phyloP scores from a whole-genome alignment of 352 stramenopile genomes.

The Pythium rhizo-oryzae region DNA sequence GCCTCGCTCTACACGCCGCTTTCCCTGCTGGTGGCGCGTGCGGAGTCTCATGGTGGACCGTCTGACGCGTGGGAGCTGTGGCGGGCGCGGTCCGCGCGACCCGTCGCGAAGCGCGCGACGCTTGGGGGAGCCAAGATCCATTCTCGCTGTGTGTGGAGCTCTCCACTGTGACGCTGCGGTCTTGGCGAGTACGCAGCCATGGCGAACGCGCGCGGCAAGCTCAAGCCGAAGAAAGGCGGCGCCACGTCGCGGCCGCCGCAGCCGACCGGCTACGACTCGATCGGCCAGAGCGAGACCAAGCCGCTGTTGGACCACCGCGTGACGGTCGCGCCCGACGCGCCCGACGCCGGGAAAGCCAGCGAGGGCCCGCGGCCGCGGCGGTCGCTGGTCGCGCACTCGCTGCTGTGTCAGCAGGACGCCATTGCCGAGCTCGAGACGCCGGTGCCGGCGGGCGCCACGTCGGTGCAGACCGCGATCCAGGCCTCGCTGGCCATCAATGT shows the following conservation, averaged over 20 bases:
- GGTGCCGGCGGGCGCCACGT: constrained; percentile 37
- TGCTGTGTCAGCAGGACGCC: constrained; percentile 64
- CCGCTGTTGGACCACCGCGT: not conserved
- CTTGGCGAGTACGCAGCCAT: too few relatives aligned
- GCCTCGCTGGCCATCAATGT: constrained; percentile 74
- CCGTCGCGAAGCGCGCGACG: too few relatives aligned
- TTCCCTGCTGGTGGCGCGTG: too few relatives aligned
- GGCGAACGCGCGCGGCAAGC: not conserved
- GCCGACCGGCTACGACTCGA: not conserved
- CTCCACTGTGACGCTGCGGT: too few relatives aligned
- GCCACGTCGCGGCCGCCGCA: not conserved
- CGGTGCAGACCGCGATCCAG: constrained; percentile 73
- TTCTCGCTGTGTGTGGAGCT: too few relatives aligned
- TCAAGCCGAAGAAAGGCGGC: not conserved
- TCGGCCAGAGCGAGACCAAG: not conserved
- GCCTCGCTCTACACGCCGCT: too few relatives aligned
- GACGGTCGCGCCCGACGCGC: too few relatives aligned
- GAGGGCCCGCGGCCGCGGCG: constrained; percentile 22
- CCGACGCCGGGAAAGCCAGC: not conserved
- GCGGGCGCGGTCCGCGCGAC: too few relatives aligned
- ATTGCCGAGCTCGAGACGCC: constrained; percentile 43
- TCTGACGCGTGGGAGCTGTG: too few relatives aligned
- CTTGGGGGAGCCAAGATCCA: too few relatives aligned
- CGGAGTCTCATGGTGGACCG: too few relatives aligned
- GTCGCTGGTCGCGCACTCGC: constrained; percentile 72